A percentile compares a stretch with the other conserved stretches of the same genome.
These are phyloP conservation scores for Xylaria multiplex DNA, from an alignment of 2,329 filamentous ascomycete species.

Conservation along the genomic window DNA sequence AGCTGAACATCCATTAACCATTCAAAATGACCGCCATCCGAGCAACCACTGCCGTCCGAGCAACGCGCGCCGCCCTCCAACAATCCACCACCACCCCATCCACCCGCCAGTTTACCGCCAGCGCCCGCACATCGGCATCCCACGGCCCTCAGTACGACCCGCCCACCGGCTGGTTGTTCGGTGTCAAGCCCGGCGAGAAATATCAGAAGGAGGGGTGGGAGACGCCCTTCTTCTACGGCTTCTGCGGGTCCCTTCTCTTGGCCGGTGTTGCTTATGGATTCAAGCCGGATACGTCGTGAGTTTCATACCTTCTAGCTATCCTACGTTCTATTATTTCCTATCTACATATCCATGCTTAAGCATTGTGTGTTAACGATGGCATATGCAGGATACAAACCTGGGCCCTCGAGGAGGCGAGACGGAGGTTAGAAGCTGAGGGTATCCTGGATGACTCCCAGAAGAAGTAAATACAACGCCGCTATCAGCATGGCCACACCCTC, in stretches of 20 bases:
- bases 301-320: conserved; percentile 47
- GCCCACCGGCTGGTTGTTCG: conserved; percentile 91
- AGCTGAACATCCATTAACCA: too few relatives aligned
- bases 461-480: conserved; percentile 50
- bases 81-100: conserved; percentile 30
- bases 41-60: conserved; percentile 45
- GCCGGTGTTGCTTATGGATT: conserved; percentile 87
- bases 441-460: conserved; percentile 84
- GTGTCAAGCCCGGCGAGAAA: conserved; percentile 94
- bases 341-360: background rate
- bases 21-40: conserved; percentile 47
- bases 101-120: conserved; percentile 57
- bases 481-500: background rate
- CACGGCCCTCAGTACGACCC: conserved; percentile 87
- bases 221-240: conserved; percentile 83
- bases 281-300: conserved; percentile 98
- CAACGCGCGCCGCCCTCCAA: conserved; percentile 45
- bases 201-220: conserved; percentile 98
- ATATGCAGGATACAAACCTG: conserved; percentile 91
- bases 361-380: background rate
- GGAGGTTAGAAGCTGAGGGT: conserved; percentile 94
- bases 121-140: conserved; percentile 57
- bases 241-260: conserved; percentile 79
- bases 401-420: conserved; percentile 95
- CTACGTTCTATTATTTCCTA: conserved; percentile 20